Conservation (phyloP, 2,329 filamentous ascomycete genomes). For the Microsporum canis region DNA sequence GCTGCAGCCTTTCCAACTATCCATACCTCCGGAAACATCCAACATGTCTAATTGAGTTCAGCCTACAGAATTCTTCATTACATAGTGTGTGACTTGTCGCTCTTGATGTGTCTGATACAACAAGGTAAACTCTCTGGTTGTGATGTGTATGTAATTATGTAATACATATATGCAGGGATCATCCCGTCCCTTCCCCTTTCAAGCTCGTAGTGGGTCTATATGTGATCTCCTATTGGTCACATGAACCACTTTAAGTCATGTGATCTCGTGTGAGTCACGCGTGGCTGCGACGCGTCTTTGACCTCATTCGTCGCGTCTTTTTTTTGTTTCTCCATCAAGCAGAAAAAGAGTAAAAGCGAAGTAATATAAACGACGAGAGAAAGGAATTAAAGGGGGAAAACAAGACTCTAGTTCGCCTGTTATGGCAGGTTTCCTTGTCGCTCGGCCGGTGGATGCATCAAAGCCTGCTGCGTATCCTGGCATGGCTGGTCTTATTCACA, state of each 20-base stretch:
- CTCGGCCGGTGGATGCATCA: background rate
- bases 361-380: background rate
- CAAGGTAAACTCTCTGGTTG: background rate
- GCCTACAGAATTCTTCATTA: background rate
- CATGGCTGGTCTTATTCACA: background rate
- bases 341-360: background rate
- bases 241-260: constrained; percentile 7
- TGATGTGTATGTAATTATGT: background rate
- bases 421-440: background rate
- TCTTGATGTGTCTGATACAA: background rate
- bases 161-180: background rate
- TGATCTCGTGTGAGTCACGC: constrained; percentile 16
- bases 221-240: background rate
- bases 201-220: background rate
- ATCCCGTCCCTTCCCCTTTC: background rate
- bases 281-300: constrained; percentile 15
- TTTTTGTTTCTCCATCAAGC: background rate
- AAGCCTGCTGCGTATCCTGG: background rate
- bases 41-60: background rate
- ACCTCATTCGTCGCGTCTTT: constrained; percentile 8
- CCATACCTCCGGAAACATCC: background rate
- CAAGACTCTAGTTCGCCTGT: background rate
- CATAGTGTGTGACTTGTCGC: background rate
- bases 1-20: background rate
- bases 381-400: background rate